Conservation (phyloP, 345 rosid genomes). For the Stellera chamaejasme region DNA sequence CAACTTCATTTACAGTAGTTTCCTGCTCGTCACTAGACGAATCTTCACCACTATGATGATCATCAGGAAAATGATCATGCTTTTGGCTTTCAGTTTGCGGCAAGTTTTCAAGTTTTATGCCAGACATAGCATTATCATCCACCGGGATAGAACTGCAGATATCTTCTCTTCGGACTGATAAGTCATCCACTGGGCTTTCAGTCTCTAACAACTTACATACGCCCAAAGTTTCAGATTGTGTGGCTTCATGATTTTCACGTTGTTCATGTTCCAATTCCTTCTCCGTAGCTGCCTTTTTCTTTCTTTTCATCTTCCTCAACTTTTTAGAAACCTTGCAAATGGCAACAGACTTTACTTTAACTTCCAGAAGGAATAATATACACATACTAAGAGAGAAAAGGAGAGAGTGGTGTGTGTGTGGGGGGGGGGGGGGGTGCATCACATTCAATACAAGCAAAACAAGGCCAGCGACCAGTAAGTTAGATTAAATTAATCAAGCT, state of each 20-base stretch:
- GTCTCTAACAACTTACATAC: conserved; percentile 14
- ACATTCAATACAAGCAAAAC: not conserved
- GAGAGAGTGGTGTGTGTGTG: not conserved
- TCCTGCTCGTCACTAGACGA: conserved; percentile 66
- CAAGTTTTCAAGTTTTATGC: conserved; percentile 21
- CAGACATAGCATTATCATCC: conserved; percentile 26
- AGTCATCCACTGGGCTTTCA: conserved; percentile 21
- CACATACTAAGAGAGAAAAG: not conserved
- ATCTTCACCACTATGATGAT: conserved; percentile 43
- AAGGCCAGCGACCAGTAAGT: too few relatives aligned
- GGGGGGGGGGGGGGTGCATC: not conserved
- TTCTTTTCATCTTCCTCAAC: conserved; percentile 64
- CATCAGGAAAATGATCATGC: conserved; percentile 29
- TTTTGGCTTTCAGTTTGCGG: conserved; percentile 24
- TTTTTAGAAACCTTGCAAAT: conserved; percentile 70
- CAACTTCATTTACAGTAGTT: conserved; percentile 65
- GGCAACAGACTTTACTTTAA: conserved; percentile 13
- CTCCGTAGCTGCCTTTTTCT: conserved; percentile 20
- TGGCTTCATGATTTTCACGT: conserved; percentile 26
- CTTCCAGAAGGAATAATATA: not conserved
- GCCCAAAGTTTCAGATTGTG: conserved; percentile 24
- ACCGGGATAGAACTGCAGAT: conserved; percentile 8
- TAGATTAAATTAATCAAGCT: too few relatives aligned
- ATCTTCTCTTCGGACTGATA: conserved; percentile 21
- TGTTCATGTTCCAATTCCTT: conserved; percentile 31